A percentile compares a stretch with the other conserved stretches of the same genome.
Conservation (phyloP, 495 filamentous ascomycete species). For the Tuber calosporum region DNA sequence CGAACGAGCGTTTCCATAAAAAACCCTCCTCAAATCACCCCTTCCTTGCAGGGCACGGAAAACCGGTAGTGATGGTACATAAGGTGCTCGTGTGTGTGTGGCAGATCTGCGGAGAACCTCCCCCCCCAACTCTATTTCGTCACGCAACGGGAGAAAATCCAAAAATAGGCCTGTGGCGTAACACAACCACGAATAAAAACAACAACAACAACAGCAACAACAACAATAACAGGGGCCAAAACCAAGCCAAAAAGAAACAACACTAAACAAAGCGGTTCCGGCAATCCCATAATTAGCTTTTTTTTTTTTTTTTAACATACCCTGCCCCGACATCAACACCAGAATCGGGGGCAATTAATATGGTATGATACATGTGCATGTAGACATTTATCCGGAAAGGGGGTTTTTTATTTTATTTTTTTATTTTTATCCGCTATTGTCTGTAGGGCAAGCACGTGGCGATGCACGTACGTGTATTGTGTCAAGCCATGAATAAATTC, state of each 20-base stretch:
- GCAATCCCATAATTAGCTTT: background rate
- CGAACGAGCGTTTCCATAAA: too few species aligned
- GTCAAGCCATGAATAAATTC: too few species aligned
- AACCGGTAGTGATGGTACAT: too few species aligned
- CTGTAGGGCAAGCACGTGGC: too few species aligned
- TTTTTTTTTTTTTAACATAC: background rate
- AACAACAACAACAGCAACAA: too few species aligned
- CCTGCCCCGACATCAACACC: background rate
- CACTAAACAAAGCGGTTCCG: background rate
- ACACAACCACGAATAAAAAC: background rate
- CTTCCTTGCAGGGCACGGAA: too few species aligned
- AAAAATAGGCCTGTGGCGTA: background rate
- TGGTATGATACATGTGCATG: too few species aligned
- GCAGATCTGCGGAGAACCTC: background rate
- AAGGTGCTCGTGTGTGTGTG: too few species aligned
- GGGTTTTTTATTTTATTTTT: background rate
- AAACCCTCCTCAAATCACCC: too few species aligned
- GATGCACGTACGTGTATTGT: too few species aligned
- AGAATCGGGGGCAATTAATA: slow-evolving; percentile 2
- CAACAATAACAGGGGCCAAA: background rate
- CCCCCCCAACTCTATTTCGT: background rate
- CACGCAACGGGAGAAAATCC: background rate
- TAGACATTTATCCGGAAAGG: background rate
- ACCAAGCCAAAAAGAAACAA: background rate
- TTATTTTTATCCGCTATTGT: too few species aligned